Base-by-base conservation (phyloP, 805 yeast species). In the Citeromyces nyonsensis region DNA sequence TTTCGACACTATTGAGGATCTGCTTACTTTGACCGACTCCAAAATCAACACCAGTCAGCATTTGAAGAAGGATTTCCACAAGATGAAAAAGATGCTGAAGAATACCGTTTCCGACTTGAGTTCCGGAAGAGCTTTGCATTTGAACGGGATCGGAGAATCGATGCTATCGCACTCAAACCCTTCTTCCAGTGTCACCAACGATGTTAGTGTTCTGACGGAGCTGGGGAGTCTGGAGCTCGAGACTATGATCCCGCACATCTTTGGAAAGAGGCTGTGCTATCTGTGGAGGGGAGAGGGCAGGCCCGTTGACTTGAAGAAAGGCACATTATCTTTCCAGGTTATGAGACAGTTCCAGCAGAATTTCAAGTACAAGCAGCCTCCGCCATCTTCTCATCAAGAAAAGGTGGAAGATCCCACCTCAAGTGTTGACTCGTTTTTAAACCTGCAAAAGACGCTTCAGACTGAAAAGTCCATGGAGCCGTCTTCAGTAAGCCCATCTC, bases 261-360 rank as follows among this genome's bases (percentile, higher is more conserved):
- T 38, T 27, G 57, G 59, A 10, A 50, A 44, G 29, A 38, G 56
- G 28, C 37, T 55, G 33, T 51, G 52, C 6, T 57, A 60, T 34
- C 39, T 69, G 11, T 74, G 75, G 69, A 53, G 52, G 29, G 70
- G 66, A 4, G 66, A 64, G 41, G 78, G 74, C 4, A 46, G 51
- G 29, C 51, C 54, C 18, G 44, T 56, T 11, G 56, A 59, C 31
- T 31, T 56, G 10, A 44, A 46, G 4, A 41, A 38, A 18, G 31
- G 34, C 15, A 24, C 24, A 10, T 11, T 26, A 8, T 26, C 31
- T 10, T 31, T 34, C 10, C 26, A 33, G 15, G 22, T 22, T 22
- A 28, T 33, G 9, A 27, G 9, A 11, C 14, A 27, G 13, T 20
- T 26, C 5, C 31, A 27, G 15, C 26, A 32, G 22, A 18, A 18